Conservation (phyloP, 2,329 filamentous ascomycete species). For the Colletotrichum brevisporum region DNA sequence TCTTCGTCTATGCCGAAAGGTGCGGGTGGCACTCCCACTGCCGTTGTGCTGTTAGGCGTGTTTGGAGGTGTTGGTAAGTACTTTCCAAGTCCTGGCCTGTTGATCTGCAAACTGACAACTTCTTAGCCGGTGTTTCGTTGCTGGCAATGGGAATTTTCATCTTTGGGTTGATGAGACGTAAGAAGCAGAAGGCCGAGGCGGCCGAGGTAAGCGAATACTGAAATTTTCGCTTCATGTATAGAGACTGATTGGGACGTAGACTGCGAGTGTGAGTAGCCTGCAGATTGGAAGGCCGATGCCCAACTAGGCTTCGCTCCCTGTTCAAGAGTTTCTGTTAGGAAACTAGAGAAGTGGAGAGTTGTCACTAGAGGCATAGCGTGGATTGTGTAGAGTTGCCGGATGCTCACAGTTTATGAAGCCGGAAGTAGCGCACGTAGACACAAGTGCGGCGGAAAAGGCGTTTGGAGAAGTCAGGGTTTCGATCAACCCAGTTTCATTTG, state of each 20-base stretch:
- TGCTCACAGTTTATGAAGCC: neutral
- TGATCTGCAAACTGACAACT: neutral
- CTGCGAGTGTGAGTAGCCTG: slow-evolving; percentile 23
- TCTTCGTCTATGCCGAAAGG: slow-evolving; percentile 13
- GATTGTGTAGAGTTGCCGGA: neutral
- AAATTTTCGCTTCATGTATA: accelerated
- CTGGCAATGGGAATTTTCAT: slow-evolving; percentile 35
- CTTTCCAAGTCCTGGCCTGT: too few relatives aligned
- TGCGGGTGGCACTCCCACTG: slow-evolving; percentile 29
- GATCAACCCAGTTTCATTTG: neutral
- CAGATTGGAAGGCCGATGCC: slow-evolving; percentile 37
- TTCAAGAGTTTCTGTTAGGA: neutral
- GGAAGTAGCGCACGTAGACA: neutral
- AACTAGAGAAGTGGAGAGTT: neutral
- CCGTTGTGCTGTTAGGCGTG: slow-evolving; percentile 31
- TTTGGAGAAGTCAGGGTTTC: neutral
- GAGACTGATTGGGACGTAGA: neutral
- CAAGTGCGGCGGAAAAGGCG: neutral
- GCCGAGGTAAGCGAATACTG: slow-evolving; percentile 11
- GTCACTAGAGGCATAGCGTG: too few relatives aligned
- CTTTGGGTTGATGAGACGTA: slow-evolving; percentile 31
- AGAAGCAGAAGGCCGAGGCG: slow-evolving; percentile 5
- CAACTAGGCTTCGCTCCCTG: slow-evolving; percentile 6
- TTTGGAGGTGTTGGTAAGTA: slow-evolving; percentile 38
- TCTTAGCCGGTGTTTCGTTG: slow-evolving; percentile 30